Evolutionary conservation across 2,329 filamentous ascomycete species (phyloP), one percentile per base, ranked within the genome.

Genomic region (Corinectria fuckeliana): DNA sequence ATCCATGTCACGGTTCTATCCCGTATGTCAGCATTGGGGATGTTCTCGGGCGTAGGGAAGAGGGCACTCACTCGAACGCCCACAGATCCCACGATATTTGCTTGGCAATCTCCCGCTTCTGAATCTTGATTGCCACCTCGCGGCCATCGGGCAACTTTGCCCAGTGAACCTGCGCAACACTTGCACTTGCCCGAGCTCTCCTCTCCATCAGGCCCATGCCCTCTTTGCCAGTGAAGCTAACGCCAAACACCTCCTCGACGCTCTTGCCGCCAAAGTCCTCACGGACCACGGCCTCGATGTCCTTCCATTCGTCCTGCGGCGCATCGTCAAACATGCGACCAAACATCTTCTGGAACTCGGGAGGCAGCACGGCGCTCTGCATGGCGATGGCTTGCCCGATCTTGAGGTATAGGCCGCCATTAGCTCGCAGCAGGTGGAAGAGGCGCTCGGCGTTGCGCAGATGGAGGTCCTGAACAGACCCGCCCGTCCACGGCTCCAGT

Each of bases 371-470:
- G 0, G 94, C 94, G 67, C 91, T 94, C 81, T 99, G 95, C 95
- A 98, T 98, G 13, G 94, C 95, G 67, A 99, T 94, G 4, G 95
- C 95, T 81, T 99, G 95, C 1, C 95, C 95, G 58, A 99, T 97
- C 83, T 99, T 99, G 72, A 98, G 82, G 73, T 98, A 99, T 16
- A 99, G 78, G 0, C 95, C 95, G 60, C 95, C 94, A 82, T 99
- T 99, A 55, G 86, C 81, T 23, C 91, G 85, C 66, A 98, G 82
- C 62, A 99, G 79, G 26, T 94, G 83, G 61, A 92, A 96, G 34
- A 98, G 80, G 23, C 91, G 84, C 78, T 93, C 87, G 0, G 95
- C 95, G 72, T 91, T 96, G 61, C 95, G 88, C 34, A 84, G 80
- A 77, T 99, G 95, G 50, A 98, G 79, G 58, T 92, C 91, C 39